Evolutionary conservation across 768 basidiomycete genomes (phyloP).

Genomic region (Tulasnella sp.): DNA sequence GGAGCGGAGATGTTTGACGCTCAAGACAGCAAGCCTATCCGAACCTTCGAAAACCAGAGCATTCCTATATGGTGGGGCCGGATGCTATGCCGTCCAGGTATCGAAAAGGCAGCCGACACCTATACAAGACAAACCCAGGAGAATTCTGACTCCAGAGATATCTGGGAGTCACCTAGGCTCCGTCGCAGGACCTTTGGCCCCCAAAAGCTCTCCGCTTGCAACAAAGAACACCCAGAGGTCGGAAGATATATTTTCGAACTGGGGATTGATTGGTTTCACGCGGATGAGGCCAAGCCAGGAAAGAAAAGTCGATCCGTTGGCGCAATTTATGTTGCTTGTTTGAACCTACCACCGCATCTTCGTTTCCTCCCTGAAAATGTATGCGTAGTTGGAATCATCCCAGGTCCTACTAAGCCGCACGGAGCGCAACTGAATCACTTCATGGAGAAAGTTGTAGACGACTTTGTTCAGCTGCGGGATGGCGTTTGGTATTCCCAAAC

Average conservation of each 20-base stretch:
- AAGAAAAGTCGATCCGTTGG: slow-evolving; percentile 32
- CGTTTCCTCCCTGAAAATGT: slow-evolving; percentile 33
- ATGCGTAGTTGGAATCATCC: slow-evolving; percentile 34
- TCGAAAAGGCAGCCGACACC: neutral
- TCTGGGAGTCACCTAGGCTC: neutral
- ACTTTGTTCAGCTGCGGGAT: slow-evolving; percentile 28
- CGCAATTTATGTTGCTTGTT: slow-evolving; percentile 32
- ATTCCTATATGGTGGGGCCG: neutral
- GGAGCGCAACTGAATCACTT: slow-evolving; percentile 30
- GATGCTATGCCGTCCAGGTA: neutral
- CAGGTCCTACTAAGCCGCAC: slow-evolving; percentile 32
- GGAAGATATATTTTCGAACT: slow-evolving; percentile 28
- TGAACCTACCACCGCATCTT: slow-evolving; percentile 33
- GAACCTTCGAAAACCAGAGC: neutral
- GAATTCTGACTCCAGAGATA: neutral
- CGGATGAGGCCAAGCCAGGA: slow-evolving; percentile 26
- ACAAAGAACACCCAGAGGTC: neutral
- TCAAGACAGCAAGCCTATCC: neutral
- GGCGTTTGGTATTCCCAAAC: slow-evolving; percentile 30
- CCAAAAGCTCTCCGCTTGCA: neutral
- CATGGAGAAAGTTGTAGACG: slow-evolving; percentile 31
- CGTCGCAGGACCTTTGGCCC: neutral
- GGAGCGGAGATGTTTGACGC: neutral
- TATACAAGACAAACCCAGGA: neutral
- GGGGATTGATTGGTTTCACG: slow-evolving; percentile 35